These are phyloP conservation scores for Globisporangium acanthophoron DNA, from an alignment of 352 stramenopile genomes.

Conservation along the genomic window DNA sequence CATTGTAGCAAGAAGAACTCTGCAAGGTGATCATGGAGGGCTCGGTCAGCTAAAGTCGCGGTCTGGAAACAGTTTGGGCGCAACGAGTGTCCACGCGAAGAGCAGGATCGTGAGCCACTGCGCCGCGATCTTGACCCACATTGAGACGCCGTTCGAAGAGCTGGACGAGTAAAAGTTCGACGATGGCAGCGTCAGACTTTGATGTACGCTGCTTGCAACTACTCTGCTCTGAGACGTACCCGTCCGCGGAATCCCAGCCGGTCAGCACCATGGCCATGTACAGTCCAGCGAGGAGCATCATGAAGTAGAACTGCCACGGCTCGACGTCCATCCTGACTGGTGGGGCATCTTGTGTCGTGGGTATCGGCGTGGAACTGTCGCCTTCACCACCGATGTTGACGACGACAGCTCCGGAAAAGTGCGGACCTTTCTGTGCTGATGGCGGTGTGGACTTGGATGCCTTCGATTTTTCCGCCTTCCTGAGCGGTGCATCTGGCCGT, in stretches of 20 bases:
- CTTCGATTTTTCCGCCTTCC: neutral
- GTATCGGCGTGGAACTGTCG: neutral
- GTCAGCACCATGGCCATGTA: constrained; percentile 96
- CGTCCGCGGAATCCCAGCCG: constrained; percentile 88
- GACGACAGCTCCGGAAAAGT: constrained; percentile 34
- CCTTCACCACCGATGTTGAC: constrained; percentile 18
- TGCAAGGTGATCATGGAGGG: neutral
- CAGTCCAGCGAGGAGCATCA: constrained; percentile 88
- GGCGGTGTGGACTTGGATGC: neutral
- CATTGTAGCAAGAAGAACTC: too few species aligned
- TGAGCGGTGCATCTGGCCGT: neutral
- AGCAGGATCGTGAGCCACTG: constrained; percentile 93
- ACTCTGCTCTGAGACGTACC: constrained; percentile 19
- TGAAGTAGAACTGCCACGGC: constrained; percentile 92
- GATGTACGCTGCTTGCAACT: neutral
- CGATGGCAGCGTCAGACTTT: neutral
- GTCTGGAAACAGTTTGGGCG: constrained; percentile 92
- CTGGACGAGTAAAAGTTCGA: constrained; percentile 2
- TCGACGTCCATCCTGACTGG: constrained; percentile 40
- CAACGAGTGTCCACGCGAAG: constrained; percentile 94
- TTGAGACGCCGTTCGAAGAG: constrained; percentile 74
- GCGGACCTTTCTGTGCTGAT: neutral
- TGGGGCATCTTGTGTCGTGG: neutral
- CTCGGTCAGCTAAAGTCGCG: constrained; percentile 77
- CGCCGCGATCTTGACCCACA: constrained; percentile 95